phyloP scores from a whole-genome alignment of 1,139 yeast species.

The Spathaspora jeffriesii region DNA sequence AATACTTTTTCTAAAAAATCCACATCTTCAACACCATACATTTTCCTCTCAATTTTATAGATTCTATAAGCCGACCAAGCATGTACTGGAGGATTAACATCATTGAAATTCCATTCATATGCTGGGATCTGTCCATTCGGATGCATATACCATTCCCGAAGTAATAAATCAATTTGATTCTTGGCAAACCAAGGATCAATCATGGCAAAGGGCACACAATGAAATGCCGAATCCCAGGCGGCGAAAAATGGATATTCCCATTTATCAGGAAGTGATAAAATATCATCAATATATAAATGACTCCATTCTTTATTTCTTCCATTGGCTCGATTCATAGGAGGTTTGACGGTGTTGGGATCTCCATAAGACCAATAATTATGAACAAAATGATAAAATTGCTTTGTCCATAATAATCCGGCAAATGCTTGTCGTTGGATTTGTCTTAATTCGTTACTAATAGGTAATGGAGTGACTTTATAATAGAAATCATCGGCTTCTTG shows the following conservation, averaged over 20 bases:
- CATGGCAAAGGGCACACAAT: conserved; percentile 93
- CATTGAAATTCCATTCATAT: conserved; percentile 96
- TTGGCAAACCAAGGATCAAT: conserved; percentile 95
- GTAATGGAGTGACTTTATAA: conserved; percentile 87
- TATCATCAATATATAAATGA: conserved; percentile 86
- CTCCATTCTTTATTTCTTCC: conserved; percentile 90
- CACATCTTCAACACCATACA: conserved; percentile 81
- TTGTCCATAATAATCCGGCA: conserved; percentile 94
- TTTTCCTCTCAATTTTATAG: conserved; percentile 84
- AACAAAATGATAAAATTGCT: conserved; percentile 88
- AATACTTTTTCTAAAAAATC: conserved; percentile 89
- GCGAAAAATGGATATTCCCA: conserved; percentile 99
- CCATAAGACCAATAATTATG: conserved; percentile 90
- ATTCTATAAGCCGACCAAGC: conserved; percentile 97
- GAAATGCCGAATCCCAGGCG: conserved; percentile 98
- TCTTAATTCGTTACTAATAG: conserved; percentile 80
- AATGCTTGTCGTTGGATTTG: conserved; percentile 92
- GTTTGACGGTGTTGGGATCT: conserved; percentile 76
- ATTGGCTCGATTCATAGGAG: conserved; percentile 78
- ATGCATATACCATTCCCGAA: conserved; percentile 98
- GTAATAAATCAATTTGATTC: conserved; percentile 80
- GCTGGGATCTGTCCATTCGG: conserved; percentile 99
- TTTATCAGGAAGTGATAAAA: conserved; percentile 90
- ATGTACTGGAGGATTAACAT: conserved; percentile 97
- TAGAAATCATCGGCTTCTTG: conserved; percentile 95